Evolutionary conservation across 768 basidiomycete species (phyloP), one percentile per base, ranked within the genome.

Genomic region (Boletellus emodensis): DNA sequence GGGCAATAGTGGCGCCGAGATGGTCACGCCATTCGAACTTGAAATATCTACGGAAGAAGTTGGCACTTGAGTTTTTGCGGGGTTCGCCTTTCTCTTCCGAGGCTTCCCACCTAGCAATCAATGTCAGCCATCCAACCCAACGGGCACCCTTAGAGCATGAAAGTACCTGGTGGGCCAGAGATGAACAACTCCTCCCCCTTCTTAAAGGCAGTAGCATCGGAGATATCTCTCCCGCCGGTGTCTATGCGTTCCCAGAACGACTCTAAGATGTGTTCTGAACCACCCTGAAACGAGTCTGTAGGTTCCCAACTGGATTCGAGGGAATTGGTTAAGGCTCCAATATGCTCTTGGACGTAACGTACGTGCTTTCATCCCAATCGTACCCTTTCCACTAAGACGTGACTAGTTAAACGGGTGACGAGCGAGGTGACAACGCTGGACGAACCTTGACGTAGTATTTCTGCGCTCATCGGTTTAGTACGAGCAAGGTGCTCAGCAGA

Each of bases 261-360:
- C 14, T 66, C 59, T 9, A 76, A 34, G 14, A 86, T 71, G 44
- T 81, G 72, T 55, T 82, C 78, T 0, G 84, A 84, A 10, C 72
- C 75, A 7, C 65, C 76, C 14, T 61, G 63, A 52, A 88, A 86
- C 9, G 83, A 84, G 45, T 78, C 71, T 8, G 69, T 62, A 9
- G 86, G 85, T 56, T 88, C 86, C 85, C 85, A 87, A 10, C 85
- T 87, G 46, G 34, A 39, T 17, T 32, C 49, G 40, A 35, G 42
- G n/a, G n/a, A 18, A 49, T 58, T 46, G 18, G 39, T 52, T 8
- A 55, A 46, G 24, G 46, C 13, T 15, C 18, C 33, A 22, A 22
- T 13, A 22, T 26, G 24, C 22, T 40, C 47, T 48, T 28, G 49
- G 33, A 43, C 39, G 40, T 46, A 13, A 72, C 83, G 55, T 69